Base-by-base conservation (phyloP, 2,329 filamentous ascomycete genomes). In the Xylariaceae sp. region DNA sequence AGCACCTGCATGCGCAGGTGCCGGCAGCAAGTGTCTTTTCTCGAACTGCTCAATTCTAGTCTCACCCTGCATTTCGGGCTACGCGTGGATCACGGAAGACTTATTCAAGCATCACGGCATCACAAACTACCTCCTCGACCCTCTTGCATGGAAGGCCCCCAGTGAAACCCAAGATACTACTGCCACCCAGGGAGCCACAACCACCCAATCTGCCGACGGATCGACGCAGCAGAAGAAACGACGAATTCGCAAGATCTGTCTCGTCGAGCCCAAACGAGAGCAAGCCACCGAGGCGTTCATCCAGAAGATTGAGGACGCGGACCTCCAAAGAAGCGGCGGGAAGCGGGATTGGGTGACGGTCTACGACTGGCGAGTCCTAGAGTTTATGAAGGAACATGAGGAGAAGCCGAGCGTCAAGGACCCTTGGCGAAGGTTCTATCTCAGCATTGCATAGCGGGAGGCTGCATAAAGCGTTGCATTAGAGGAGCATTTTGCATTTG, bases 281-380 rank as follows among this genome's bases (percentile, higher is more conserved):
- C 58, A 64, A 18, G 55, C 63, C 12, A 72, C 68, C 0, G 56
- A 61, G 22, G 51, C 54, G 0, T 65, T 75, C n/a, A 52, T 74
- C 3, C 49, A 50, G 17, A 55, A 52, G 4, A 63, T 75, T 7
- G 60, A 72, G 33, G 47, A 57, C 6, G 52, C 61, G 10, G 63
- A 66, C 11, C 41, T 67, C 11, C 54, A 47, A 18, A 58, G 57
- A 10, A 59, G 59, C 2, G 56, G 60, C 2, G 65, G 65, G 5
- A 55, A 57, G 27, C 60, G 68, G 6, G 66, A 68, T 10, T 71
- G 68, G 64, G 67, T 75, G 2, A 64, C 66, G 6, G 66, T 76
- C 1, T 75, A 74, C 46, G 74, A 78, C 55, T 78, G 75, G 74
- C 66, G 72, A 5, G 59, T 76, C 5, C 50, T 78, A 42, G 64